Conservation (phyloP, 1,284 basidiomycete genomes). For the Xerocomus minutiporus region DNA sequence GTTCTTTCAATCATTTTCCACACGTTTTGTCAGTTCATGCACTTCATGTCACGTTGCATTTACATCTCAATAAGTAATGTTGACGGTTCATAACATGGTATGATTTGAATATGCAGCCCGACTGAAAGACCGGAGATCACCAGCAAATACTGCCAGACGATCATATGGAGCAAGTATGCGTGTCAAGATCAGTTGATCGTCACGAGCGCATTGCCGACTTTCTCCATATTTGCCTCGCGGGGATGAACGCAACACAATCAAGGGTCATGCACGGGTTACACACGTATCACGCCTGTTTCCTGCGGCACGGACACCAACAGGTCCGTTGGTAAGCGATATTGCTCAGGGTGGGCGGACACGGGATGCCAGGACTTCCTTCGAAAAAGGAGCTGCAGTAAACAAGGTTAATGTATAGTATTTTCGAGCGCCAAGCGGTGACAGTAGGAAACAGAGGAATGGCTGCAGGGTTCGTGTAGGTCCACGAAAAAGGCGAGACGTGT, state of each 20-base stretch:
- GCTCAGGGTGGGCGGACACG: background rate
- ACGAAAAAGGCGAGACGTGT: background rate
- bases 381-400: background rate
- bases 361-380: background rate
- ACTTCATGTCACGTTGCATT: slow-evolving; percentile 1
- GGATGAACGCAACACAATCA: background rate
- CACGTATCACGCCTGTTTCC: background rate
- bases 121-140: background rate
- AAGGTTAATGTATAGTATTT: background rate
- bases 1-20: background rate
- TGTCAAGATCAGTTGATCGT: background rate
- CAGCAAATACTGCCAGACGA: background rate
- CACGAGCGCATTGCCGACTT: background rate
- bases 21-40: slow-evolving; percentile 1
- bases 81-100: background rate
- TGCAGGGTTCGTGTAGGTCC: background rate
- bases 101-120: background rate
- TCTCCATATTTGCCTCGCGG: background rate
- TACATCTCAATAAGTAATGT: background rate
- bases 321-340: no score
- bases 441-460: background rate
- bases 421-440: background rate
- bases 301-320: background rate
- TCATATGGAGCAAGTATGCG: background rate
- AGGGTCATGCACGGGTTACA: background rate